These are phyloP conservation scores for Drechslera avenae DNA, from an alignment of 2,329 filamentous ascomycete species.

Conservation along the genomic window DNA sequence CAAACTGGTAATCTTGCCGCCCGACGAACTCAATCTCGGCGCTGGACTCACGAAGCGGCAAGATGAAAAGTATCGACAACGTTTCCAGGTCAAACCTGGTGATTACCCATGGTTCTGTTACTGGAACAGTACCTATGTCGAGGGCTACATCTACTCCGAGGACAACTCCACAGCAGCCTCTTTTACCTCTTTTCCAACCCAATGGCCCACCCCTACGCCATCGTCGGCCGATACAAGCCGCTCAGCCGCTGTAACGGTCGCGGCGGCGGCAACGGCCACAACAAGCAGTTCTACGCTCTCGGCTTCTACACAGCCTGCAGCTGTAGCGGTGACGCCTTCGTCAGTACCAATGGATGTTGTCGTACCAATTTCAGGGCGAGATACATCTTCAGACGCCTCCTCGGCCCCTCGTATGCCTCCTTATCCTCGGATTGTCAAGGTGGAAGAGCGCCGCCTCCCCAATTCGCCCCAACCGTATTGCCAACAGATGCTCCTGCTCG, in stretches of 20 bases:
- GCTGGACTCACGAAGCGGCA: constrained; percentile 28
- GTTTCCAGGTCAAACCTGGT: constrained; percentile 56
- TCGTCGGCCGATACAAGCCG: constrained; percentile 16
- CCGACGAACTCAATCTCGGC: constrained; percentile 44
- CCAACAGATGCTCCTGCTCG: constrained; percentile 65
- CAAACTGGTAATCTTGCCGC: constrained; percentile 64
- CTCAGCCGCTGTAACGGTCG: constrained; percentile 13
- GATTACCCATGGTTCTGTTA: constrained; percentile 72
- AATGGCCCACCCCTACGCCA: constrained; percentile 26
- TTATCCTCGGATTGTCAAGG: constrained; percentile 66
- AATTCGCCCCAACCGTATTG: constrained; percentile 62
- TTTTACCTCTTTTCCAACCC: constrained; percentile 34
- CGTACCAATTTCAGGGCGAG: constrained; percentile 8
- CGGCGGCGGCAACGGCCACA: constrained; percentile 10
- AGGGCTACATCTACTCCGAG: constrained; percentile 69
- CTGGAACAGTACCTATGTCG: constrained; percentile 70
- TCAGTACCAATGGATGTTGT: not conserved
- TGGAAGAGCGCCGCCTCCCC: constrained; percentile 66
- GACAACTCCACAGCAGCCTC: constrained; percentile 53
- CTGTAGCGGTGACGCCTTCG: constrained; percentile 12
- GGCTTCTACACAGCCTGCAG: constrained; percentile 13
- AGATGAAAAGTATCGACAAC: constrained; percentile 41
- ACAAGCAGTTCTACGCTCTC: constrained; percentile 2
- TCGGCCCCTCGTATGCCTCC: constrained; percentile 32
- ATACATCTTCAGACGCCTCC: constrained; percentile 25